Evolutionary conservation across 345 rosid genomes (phyloP), one percentile per base, ranked within the genome.

Genomic region (Hibiscus mutabilis): DNA sequence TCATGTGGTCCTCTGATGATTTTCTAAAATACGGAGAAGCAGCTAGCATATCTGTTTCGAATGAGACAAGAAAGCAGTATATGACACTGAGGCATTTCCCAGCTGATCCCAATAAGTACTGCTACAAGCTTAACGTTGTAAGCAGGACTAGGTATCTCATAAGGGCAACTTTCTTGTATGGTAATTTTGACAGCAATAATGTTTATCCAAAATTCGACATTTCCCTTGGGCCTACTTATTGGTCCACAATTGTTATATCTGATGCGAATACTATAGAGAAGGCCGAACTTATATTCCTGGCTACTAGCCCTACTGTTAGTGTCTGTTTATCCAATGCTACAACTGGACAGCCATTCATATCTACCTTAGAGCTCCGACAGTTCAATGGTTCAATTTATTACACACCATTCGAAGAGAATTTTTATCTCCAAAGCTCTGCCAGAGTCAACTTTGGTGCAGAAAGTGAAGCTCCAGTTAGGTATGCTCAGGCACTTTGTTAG

Each of bases 271-370:
- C 88, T 1, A 82, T 96, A 60, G 98, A 92, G 80, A 81, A 66
- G 60, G 70, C 46, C 35, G 99, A 96, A 80, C 87, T 96, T 13
- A 85, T 96, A 79, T 91, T 96, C 83, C 87, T 92, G 49, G 98
- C 99, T 71, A 76, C 86, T 47, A 81, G 75, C 81, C 82, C 94
- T 70, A 83, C 79, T 12, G 69, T 92, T 47, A 86, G 92, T 24
- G 89, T 96, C 71, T 96, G 99, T 78, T 81, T 96, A 75, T 96
- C 99, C 3, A 92, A 92, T 77, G 99, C 99, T 51, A 96, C 98
- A 12, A 92, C 98, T 0, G 97, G 99, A 12, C 88, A 86, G 83
- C 99, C 98, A 35, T 96, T 96, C 86, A 89, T 96, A 76, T 96
- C 99, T 29, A 92, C 98, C 27, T 94, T 96, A 71, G 99, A 96